Evolutionary conservation across 768 basidiomycete species (phyloP).

Genomic region (Leucocoprinus sp.): DNA sequence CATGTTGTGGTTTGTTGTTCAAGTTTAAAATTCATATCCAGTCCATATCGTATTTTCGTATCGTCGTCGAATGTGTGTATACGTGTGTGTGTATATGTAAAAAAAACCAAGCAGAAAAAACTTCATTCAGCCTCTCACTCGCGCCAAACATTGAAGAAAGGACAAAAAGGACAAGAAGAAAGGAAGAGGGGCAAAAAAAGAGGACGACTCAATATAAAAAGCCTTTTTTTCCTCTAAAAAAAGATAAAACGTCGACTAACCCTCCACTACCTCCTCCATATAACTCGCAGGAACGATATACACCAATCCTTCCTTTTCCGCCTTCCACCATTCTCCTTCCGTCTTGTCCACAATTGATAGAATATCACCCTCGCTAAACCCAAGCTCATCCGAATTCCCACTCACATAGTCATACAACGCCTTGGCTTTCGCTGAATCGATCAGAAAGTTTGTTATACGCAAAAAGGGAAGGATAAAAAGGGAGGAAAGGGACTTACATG

Average conservation of each 20-base stretch:
- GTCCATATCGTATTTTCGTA: too few relatives aligned
- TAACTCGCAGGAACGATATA: slow-evolving; percentile 92
- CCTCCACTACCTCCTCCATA: slow-evolving; percentile 74
- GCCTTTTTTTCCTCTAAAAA: slow-evolving; percentile 47
- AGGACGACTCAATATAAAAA: slow-evolving; percentile 19
- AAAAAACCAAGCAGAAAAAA: slow-evolving; percentile 48
- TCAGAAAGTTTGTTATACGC: background rate
- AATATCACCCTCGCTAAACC: slow-evolving; percentile 74
- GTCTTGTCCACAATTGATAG: slow-evolving; percentile 73
- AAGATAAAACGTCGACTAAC: slow-evolving; percentile 58
- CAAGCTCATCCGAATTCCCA: slow-evolving; percentile 69
- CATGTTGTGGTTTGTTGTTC: too few relatives aligned
- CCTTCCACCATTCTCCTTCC: slow-evolving; percentile 96
- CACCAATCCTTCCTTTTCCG: slow-evolving; percentile 76
- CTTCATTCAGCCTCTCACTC: slow-evolving; percentile 79
- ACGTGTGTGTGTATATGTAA: slow-evolving; percentile 34
- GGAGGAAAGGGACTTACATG: slow-evolving; percentile 39
- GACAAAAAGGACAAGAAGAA: slow-evolving; percentile 5
- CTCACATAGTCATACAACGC: slow-evolving; percentile 77
- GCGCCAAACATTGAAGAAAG: slow-evolving; percentile 18
- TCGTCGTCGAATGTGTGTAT: slow-evolving; percentile 27
- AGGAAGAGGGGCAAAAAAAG: background rate
- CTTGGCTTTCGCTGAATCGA: slow-evolving; percentile 50
- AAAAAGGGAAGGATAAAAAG: slow-evolving; percentile 1
- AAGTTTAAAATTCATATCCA: too few relatives aligned